Conservation (phyloP, 352 stramenopile genomes). For the Globisporangium lucens region DNA sequence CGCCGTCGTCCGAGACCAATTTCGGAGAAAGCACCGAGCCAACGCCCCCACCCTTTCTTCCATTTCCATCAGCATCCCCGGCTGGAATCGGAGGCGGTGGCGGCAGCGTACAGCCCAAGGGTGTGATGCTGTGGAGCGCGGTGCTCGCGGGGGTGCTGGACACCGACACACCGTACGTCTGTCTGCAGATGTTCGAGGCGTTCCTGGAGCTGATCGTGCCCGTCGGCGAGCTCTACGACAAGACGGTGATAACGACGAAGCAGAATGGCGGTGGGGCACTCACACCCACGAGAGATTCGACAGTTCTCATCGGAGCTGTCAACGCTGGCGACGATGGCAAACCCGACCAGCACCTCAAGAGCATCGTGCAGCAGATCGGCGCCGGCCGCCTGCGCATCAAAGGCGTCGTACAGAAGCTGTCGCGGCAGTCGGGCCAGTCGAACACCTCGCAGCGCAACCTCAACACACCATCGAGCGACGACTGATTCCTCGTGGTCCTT, state of each 20-base stretch:
- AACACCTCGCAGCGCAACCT: conserved; percentile 6
- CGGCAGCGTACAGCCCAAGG: conserved; percentile 3
- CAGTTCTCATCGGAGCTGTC: not conserved
- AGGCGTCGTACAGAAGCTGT: conserved; percentile 10
- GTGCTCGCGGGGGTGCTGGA: conserved; percentile 19
- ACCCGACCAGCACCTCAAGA: conserved; percentile 7
- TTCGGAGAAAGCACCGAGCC: not conserved
- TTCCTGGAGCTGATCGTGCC: conserved; percentile 39
- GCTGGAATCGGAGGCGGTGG: not conserved
- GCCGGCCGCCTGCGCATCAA: conserved; percentile 3
- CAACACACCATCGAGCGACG: not conserved
- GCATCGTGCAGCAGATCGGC: conserved; percentile 15
- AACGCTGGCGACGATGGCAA: not conserved
- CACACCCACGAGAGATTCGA: not conserved
- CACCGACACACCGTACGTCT: conserved; percentile 28
- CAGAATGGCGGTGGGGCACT: not conserved
- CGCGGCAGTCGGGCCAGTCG: not conserved
- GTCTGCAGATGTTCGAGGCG: conserved; percentile 36
- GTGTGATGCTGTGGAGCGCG: conserved; percentile 20
- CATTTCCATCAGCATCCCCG: not conserved
- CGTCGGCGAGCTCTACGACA: conserved; percentile 20
- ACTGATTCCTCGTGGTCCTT: not conserved
- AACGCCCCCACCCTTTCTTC: not conserved
- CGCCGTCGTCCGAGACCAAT: not conserved
- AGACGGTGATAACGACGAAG: conserved; percentile 6